Percentiles rank a stretch among this genome's conserved stretches.
phyloP scores from a whole-genome alignment of 202 grass and related monocot species.

The Miscanthus sacchariflorus region DNA sequence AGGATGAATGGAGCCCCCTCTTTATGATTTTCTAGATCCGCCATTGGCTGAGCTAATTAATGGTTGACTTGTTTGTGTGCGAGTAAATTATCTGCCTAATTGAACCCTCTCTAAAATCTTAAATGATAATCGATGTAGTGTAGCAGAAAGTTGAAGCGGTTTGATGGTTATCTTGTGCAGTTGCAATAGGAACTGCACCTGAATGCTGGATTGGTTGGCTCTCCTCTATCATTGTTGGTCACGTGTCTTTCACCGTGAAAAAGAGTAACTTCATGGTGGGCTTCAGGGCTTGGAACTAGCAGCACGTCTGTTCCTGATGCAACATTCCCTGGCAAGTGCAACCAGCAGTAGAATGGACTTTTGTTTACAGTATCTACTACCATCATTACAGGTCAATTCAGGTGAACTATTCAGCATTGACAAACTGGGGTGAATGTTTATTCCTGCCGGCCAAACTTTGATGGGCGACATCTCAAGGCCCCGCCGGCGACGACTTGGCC shows the following conservation, averaged over 20 bases:
- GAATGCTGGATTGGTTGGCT: not conserved
- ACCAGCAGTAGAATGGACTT: not conserved
- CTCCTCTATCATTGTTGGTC: not conserved
- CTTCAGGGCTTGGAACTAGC: not conserved
- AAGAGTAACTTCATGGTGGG: not conserved
- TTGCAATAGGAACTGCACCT: not conserved
- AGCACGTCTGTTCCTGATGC: not conserved
- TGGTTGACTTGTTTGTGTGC: not conserved
- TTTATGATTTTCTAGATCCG: no score
- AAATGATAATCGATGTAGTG: not conserved
- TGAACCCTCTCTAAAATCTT: no score
- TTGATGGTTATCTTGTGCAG: not conserved
- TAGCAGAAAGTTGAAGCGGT: not conserved
- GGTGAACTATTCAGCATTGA: slow-evolving; percentile 43
- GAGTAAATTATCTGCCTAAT: not conserved
- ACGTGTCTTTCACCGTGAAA: not conserved
- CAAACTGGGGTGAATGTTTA: slow-evolving; percentile 48
- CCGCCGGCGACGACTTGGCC: slow-evolving; percentile 7
- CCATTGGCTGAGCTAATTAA: not conserved
- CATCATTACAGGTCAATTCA: slow-evolving; percentile 35
- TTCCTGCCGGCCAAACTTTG: slow-evolving; percentile 48
- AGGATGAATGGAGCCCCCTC: no score
- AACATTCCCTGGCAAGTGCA: not conserved
- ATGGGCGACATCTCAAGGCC: slow-evolving; percentile 50
- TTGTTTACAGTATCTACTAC: not conserved